Percentiles rank a stretch among this genome's conserved stretches.
Evolutionary conservation across 208 protist species (phyloP).

Genomic region (Giardia duodenalis): DNA sequence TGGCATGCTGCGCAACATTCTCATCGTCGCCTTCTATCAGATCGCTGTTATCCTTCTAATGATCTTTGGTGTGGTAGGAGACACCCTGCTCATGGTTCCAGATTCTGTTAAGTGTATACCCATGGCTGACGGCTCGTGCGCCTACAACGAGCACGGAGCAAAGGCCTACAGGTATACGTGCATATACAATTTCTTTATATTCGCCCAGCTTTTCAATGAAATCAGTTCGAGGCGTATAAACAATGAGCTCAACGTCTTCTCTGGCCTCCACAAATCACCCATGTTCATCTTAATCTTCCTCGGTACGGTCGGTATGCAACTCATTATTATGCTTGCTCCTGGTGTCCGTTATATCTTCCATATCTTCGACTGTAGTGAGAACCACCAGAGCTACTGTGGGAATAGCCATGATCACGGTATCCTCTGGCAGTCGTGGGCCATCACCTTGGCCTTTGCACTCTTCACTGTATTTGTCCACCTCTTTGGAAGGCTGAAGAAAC

Average conservation of each 20-base stretch:
- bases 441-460: background rate
- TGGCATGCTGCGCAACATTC: slow-evolving; percentile 35
- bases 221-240: slow-evolving; percentile 33
- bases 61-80: background rate
- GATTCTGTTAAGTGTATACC: background rate
- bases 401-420: background rate
- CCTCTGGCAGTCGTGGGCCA: background rate
- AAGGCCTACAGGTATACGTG: slow-evolving; percentile 4
- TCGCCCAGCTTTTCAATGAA: slow-evolving; percentile 39
- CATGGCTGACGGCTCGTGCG: background rate
- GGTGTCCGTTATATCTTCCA: slow-evolving; percentile 26
- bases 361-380: background rate
- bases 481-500: background rate
- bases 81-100: background rate
- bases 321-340: slow-evolving; percentile 31
- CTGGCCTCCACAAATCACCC: background rate
- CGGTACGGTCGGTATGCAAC: slow-evolving; percentile 7
- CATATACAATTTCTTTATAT: slow-evolving; percentile 39
- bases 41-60: slow-evolving; percentile 15
- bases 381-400: background rate
- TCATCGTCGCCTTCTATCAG: slow-evolving; percentile 3
- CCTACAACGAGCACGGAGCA: background rate
- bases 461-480: slow-evolving; percentile 11
- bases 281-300: slow-evolving; percentile 30
- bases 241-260: slow-evolving; percentile 38